phyloP scores from a whole-genome alignment of 768 basidiomycete genomes.

The Boletus fagicola region DNA sequence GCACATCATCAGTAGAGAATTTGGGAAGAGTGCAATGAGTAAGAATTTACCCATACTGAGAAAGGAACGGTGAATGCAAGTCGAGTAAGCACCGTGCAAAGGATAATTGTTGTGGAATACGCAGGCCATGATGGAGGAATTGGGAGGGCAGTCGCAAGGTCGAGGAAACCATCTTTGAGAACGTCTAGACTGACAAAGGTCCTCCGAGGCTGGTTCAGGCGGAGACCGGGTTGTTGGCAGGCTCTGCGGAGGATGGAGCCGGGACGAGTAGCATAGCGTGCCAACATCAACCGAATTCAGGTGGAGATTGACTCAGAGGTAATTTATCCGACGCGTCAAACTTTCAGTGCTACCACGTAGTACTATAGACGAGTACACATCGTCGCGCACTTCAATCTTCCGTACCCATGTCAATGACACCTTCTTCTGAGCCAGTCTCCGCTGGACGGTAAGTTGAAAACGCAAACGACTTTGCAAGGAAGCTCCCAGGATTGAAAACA shows the following conservation, averaged over 20 bases:
- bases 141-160: conserved; percentile 74
- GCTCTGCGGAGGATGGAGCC: conserved; percentile 7
- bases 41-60: conserved; percentile 63
- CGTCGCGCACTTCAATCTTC: conserved; percentile 30
- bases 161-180: conserved; percentile 66
- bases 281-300: conserved; percentile 25
- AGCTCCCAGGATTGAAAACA: conserved; percentile 97
- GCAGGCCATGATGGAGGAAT: conserved; percentile 64
- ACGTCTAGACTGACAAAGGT: conserved; percentile 26
- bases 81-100: conserved; percentile 62
- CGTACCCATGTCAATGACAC: conserved; percentile 41
- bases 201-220: conserved; percentile 14
- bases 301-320: background rate
- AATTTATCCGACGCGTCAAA: background rate
- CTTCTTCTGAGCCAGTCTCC: conserved; percentile 81
- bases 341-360: no score
- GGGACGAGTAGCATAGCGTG: conserved; percentile 16
- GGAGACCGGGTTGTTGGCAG: conserved; percentile 3
- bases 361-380: background rate
- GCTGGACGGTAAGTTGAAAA: conserved; percentile 93
- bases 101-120: conserved; percentile 74
- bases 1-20: conserved; percentile 15
- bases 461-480: conserved; percentile 74
- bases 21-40: background rate
- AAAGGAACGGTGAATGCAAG: conserved; percentile 62